phyloP scores from a whole-genome alignment of 805 yeast genomes.

The Cyberlindnera maclurae region DNA sequence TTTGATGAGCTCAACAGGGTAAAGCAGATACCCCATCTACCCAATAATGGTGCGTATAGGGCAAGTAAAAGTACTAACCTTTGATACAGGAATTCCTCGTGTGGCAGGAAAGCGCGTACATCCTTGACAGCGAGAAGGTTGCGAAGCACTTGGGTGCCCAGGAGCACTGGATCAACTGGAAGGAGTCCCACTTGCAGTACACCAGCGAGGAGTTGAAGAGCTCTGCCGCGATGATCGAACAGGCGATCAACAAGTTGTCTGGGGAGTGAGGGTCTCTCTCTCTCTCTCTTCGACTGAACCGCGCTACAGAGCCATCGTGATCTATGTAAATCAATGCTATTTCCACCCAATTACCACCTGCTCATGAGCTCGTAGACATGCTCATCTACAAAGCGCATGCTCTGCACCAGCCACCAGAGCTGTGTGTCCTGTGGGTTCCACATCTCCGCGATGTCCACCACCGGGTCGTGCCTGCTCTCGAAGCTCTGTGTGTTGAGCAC shows the following conservation, averaged over 20 bases:
- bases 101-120: slow-evolving; percentile 23
- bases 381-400: slow-evolving; percentile 7
- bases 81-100: slow-evolving; percentile 16
- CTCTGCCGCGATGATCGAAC: slow-evolving; percentile 20
- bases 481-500: slow-evolving; percentile 7
- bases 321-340: too few relatives aligned
- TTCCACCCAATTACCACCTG: background rate
- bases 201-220: slow-evolving; percentile 17
- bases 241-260: slow-evolving; percentile 16
- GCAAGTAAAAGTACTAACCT: background rate
- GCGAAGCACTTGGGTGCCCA: slow-evolving; percentile 12
- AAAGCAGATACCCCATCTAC: background rate
- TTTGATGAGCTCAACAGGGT: slow-evolving; percentile 20
- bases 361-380: background rate
- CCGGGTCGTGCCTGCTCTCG: slow-evolving; percentile 18
- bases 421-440: slow-evolving; percentile 14
- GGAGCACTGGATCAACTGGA: slow-evolving; percentile 20
- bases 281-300: too few relatives aligned
- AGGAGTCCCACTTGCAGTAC: slow-evolving; percentile 15
- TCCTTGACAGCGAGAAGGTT: slow-evolving; percentile 19
- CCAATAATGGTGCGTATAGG: background rate
- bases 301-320: too few relatives aligned
- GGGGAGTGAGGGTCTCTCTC: too few relatives aligned
- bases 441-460: slow-evolving; percentile 17
- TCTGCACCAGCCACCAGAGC: slow-evolving; percentile 16